Evolutionary conservation across 2,329 filamentous ascomycete species (phyloP).

Genomic region (Colletotrichum sp.): DNA sequence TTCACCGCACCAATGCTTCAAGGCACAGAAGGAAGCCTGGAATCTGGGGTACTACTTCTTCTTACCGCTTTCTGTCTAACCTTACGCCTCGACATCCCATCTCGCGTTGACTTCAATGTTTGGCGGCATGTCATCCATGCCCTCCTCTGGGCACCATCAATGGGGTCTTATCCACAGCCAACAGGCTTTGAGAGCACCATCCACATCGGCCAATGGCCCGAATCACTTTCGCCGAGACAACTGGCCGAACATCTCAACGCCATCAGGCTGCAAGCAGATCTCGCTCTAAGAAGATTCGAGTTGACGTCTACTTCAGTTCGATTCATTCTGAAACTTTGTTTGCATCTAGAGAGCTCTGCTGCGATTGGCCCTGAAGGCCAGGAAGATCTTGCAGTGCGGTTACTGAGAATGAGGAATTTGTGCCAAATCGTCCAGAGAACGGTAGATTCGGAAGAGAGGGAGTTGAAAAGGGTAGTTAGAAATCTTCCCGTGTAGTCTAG

Average conservation of each 20-base stretch:
- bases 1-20: neutral
- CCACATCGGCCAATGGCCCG: rapidly evolving
- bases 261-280: neutral
- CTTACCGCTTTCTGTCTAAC: rapidly evolving
- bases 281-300: neutral
- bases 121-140: neutral
- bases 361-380: neutral
- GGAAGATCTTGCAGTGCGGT: neutral
- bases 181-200: neutral
- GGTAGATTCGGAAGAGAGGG: rapidly evolving
- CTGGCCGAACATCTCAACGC: neutral
- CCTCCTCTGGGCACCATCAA: neutral
- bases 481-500: neutral
- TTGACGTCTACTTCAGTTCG: neutral
- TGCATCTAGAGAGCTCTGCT: neutral
- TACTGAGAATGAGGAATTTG: neutral
- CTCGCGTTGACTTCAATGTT: neutral
- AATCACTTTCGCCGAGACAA: rapidly evolving
- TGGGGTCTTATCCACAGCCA: neutral
- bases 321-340: neutral
- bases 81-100: neutral
- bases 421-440: neutral
- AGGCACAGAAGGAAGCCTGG: neutral
- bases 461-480: rapidly evolving
- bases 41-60: neutral